Base-by-base conservation (phyloP, 345 rosid genomes). In the Linum tenue region DNA sequence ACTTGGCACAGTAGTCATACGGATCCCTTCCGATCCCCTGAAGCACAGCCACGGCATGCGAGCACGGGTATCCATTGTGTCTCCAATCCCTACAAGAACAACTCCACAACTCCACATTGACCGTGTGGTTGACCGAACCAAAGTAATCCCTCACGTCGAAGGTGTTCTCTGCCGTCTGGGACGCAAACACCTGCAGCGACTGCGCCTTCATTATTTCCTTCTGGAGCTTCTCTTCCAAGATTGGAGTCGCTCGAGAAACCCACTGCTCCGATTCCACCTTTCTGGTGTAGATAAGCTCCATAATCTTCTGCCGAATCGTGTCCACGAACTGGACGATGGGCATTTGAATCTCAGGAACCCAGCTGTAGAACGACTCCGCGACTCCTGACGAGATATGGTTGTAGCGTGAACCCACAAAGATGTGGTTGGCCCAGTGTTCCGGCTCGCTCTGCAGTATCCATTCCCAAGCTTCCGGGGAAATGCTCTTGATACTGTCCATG, bases 251-350 rank as follows among this genome's bases (percentile, higher is more conserved):
- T 62, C 79, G 77, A 35, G 98, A 79, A 60, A 62, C 60, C 97
- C 98, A 90, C 67, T 85, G 83, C 48, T 72, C 77, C 61, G 97
- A 86, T 53, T 84, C 89, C 40, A 86, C 86, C 61, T 83, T 87
- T 7, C 77, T 83, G 1, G 78, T 75, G 50, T 92, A 92, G 14
- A 92, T 74, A 0, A 90, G 70, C 58, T 92, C 96, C 97, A 90
- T 88, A 81, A 90, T 83, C 83, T 88, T 90, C 14, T 91, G 91
- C 44, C 96, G 76, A 44, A 92, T 72, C 36, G 78, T 72, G 56
- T 92, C 97, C 35, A 88, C 79, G 82, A 92, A 82, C 63, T 88
- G 98, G 8, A 95, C 88, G 61, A 92, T 86, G n/a, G 98, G 98
- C 69, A 87, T 75, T 22, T 84, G 89, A 3, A 87, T 87, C 73